phyloP scores from a whole-genome alignment of 768 basidiomycete genomes.

The Holtermannia corniformis region DNA sequence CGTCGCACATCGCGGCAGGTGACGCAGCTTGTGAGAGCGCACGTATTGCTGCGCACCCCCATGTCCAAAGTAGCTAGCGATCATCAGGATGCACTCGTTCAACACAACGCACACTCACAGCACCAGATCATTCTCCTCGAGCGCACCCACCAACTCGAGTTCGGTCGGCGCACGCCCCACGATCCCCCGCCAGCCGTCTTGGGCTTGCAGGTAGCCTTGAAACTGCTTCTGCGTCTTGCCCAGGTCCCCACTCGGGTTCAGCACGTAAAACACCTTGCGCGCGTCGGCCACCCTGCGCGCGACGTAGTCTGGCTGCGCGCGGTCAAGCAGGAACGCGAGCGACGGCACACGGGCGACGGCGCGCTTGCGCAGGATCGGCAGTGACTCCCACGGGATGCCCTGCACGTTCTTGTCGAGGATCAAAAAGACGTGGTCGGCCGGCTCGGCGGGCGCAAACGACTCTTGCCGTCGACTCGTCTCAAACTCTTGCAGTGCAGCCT shows the following conservation, averaged over 20 bases:
- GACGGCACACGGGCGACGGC: conserved; percentile 91
- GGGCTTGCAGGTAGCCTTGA: conserved; percentile 56
- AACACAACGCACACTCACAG: conserved; percentile 54
- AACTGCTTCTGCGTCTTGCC: conserved; percentile 73
- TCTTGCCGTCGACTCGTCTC: conserved; percentile 41
- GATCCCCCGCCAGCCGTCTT: conserved; percentile 73
- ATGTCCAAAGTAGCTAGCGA: conserved; percentile 83
- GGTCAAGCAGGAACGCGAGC: conserved; percentile 75
- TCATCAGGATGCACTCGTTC: neutral
- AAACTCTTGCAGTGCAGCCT: conserved; percentile 65
- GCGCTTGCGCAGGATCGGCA: conserved; percentile 70
- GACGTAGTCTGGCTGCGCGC: conserved; percentile 39
- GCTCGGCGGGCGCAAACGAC: conserved; percentile 11
- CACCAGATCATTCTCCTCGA: conserved; percentile 70
- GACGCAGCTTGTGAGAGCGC: conserved; percentile 72
- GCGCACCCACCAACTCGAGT: conserved; percentile 65
- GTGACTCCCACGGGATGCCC: conserved; percentile 89
- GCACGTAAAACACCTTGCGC: conserved; percentile 63
- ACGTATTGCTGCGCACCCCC: conserved; percentile 92
- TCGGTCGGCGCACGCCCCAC: conserved; percentile 68
- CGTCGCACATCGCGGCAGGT: conserved; percentile 74
- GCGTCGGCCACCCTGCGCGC: conserved; percentile 57
- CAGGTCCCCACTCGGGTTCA: conserved; percentile 90
- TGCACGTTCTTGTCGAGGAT: conserved; percentile 83
- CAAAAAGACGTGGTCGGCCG: conserved; percentile 71